Evolutionary conservation across 2,329 filamentous ascomycete genomes (phyloP).

Genomic region (Huntiella omanensis): DNA sequence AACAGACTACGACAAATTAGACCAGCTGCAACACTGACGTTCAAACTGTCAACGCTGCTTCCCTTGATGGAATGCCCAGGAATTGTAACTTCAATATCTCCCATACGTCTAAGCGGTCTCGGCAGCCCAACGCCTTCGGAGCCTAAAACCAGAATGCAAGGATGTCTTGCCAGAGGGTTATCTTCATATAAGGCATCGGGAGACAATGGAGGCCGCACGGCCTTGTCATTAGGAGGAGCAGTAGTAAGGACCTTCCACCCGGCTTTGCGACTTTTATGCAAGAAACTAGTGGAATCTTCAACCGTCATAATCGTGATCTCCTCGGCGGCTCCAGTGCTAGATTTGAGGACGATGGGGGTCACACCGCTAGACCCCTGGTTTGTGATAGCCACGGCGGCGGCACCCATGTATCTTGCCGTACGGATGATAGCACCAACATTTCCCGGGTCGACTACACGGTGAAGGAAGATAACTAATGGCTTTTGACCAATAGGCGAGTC

Average conservation of each 20-base stretch:
- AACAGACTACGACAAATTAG: conserved; percentile 52
- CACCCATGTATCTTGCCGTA: conserved; percentile 77
- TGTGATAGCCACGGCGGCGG: conserved; percentile 64
- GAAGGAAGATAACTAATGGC: conserved; percentile 55
- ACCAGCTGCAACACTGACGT: conserved; percentile 76
- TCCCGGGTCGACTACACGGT: conserved; percentile 66
- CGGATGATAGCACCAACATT: conserved; percentile 83
- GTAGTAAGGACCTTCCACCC: conserved; percentile 79
- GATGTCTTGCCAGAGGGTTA: conserved; percentile 37
- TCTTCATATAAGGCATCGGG: conserved; percentile 15
- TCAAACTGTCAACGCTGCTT: conserved; percentile 66
- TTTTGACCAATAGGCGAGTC: conserved; percentile 21
- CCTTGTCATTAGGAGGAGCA: conserved; percentile 25
- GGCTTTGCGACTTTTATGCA: conserved; percentile 43
- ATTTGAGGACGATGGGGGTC: conserved; percentile 63
- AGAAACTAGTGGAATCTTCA: conserved; percentile 46
- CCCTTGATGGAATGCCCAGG: conserved; percentile 27
- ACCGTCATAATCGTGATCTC: conserved; percentile 56
- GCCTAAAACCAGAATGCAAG: conserved; percentile 66
- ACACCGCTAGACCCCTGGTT: conserved; percentile 45
- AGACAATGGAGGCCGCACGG: conserved; percentile 15
- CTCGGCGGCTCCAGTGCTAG: conserved; percentile 75
- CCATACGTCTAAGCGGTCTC: conserved; percentile 41
- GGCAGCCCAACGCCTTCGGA: conserved; percentile 61
- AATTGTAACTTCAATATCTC: conserved; percentile 50